phyloP scores from a whole-genome alignment of 805 yeast species.

The Metschnikowia gelsemii region DNA sequence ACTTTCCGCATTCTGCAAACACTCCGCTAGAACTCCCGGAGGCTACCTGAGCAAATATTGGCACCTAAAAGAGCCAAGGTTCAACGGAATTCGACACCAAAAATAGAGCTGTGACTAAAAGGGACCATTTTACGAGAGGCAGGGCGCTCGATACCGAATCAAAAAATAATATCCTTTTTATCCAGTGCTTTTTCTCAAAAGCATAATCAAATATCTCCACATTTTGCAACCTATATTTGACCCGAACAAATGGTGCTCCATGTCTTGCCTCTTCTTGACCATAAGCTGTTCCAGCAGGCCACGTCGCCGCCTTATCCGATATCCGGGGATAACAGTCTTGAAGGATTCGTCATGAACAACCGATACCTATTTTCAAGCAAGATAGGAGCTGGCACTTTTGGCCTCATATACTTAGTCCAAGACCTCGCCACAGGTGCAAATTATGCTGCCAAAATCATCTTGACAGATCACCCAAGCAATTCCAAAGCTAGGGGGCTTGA shows the following conservation, averaged over 20 bases:
- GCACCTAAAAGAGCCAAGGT: neutral
- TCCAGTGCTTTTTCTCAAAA: too few species aligned
- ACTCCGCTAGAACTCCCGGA: constrained; percentile 1
- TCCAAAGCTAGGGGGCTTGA: constrained; percentile 75
- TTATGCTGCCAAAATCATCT: constrained; percentile 71
- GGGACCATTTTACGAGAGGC: neutral
- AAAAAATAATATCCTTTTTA: too few species aligned
- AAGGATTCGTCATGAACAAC: constrained; percentile 60
- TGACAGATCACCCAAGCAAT: constrained; percentile 42
- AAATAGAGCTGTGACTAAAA: neutral
- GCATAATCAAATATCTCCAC: too few species aligned
- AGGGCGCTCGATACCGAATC: too few species aligned
- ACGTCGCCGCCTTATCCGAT: constrained; percentile 23
- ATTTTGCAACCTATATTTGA: constrained; percentile 8
- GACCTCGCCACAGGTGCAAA: constrained; percentile 44
- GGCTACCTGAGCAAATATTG: constrained; percentile 8
- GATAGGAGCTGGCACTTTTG: constrained; percentile 47
- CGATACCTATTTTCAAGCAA: constrained; percentile 52
- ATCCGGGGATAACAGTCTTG: constrained; percentile 66
- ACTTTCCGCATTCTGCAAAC: constrained; percentile 4
- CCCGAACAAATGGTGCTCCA: constrained; percentile 43
- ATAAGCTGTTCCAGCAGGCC: constrained; percentile 20
- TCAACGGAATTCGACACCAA: too few species aligned
- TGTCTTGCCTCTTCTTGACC: constrained; percentile 64
- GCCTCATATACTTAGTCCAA: constrained; percentile 47